A percentile compares a stretch with the other conserved stretches of the same genome.
Conservation (phyloP, 2,329 filamentous ascomycete genomes). For the Sarocladium brachiariae region DNA sequence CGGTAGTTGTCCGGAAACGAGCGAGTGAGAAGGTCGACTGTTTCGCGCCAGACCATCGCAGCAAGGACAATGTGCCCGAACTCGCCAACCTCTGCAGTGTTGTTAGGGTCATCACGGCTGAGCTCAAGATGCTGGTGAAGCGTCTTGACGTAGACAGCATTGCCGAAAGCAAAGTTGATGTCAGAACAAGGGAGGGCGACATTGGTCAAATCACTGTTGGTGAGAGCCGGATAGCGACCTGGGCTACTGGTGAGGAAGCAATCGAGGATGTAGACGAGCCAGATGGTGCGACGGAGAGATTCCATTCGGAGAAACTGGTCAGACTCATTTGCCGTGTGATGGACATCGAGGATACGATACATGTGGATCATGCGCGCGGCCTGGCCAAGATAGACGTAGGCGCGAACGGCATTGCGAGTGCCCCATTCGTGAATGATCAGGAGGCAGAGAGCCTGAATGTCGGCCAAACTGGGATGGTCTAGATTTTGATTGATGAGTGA, state of each 20-base stretch:
- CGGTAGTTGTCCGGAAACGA: constrained; percentile 45
- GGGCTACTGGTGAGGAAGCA: constrained; percentile 56
- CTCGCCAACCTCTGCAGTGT: constrained; percentile 49
- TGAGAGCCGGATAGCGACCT: constrained; percentile 50
- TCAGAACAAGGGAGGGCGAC: constrained; percentile 53
- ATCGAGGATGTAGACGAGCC: constrained; percentile 57
- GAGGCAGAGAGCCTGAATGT: constrained; percentile 55
- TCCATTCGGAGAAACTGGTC: constrained; percentile 55
- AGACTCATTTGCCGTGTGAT: constrained; percentile 39
- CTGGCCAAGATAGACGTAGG: constrained; percentile 57
- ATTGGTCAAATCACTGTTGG: constrained; percentile 46
- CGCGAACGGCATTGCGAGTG: constrained; percentile 52
- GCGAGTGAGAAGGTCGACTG: constrained; percentile 54
- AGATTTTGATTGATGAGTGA: constrained; percentile 50
- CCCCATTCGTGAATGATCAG: constrained; percentile 59
- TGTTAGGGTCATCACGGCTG: constrained; percentile 23
- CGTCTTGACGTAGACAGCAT: constrained; percentile 52
- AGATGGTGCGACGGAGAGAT: constrained; percentile 53
- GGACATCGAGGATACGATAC: constrained; percentile 52
- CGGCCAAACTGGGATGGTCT: constrained; percentile 52
- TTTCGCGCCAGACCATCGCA: constrained; percentile 55
- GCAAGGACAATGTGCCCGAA: constrained; percentile 56
- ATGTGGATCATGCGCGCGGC: constrained; percentile 59
- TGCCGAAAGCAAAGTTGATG: constrained; percentile 57
- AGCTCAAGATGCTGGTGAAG: constrained; percentile 35